A percentile compares a stretch with the other conserved stretches of the same genome.
These are phyloP conservation scores for Rhizophora apiculata DNA, from an alignment of 345 rosid species.

Conservation along the genomic window DNA sequence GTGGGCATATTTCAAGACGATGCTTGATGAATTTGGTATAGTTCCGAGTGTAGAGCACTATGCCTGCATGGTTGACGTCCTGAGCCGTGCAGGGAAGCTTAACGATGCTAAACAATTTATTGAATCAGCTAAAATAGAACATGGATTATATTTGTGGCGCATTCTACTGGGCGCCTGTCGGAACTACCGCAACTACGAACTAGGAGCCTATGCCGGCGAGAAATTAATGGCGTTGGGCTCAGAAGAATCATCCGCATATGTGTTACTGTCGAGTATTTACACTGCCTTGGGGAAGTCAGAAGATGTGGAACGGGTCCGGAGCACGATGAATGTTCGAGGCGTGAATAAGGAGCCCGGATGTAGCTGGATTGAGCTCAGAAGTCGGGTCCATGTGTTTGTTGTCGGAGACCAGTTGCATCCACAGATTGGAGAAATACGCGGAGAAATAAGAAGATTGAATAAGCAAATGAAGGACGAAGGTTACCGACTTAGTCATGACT, in stretches of 20 bases:
- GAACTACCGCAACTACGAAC: constrained; percentile 52
- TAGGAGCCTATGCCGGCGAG: constrained; percentile 77
- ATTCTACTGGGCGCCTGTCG: constrained; percentile 62
- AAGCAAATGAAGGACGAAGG: constrained; percentile 62
- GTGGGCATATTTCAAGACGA: constrained; percentile 21
- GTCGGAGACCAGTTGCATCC: constrained; percentile 64
- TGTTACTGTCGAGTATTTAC: constrained; percentile 51
- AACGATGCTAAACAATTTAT: constrained; percentile 58
- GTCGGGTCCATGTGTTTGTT: constrained; percentile 50
- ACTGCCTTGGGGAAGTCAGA: constrained; percentile 45
- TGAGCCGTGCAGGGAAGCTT: constrained; percentile 29
- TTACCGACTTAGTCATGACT: constrained; percentile 23
- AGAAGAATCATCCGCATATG: constrained; percentile 66
- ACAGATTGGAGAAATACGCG: constrained; percentile 34
- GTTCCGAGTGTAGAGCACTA: constrained; percentile 27
- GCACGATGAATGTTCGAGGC: constrained; percentile 49
- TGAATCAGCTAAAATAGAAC: constrained; percentile 58
- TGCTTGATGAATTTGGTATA: constrained; percentile 23
- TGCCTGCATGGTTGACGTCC: constrained; percentile 31
- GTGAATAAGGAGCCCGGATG: constrained; percentile 72
- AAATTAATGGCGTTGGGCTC: constrained; percentile 66
- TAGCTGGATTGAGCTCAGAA: constrained; percentile 65
- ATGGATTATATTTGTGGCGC: constrained; percentile 63
- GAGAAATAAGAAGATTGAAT: constrained; percentile 35
- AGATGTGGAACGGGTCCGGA: constrained; percentile 55